These are phyloP conservation scores for Didymella arachidicola DNA, from an alignment of 2,329 filamentous ascomycete species.

Conservation along the genomic window DNA sequence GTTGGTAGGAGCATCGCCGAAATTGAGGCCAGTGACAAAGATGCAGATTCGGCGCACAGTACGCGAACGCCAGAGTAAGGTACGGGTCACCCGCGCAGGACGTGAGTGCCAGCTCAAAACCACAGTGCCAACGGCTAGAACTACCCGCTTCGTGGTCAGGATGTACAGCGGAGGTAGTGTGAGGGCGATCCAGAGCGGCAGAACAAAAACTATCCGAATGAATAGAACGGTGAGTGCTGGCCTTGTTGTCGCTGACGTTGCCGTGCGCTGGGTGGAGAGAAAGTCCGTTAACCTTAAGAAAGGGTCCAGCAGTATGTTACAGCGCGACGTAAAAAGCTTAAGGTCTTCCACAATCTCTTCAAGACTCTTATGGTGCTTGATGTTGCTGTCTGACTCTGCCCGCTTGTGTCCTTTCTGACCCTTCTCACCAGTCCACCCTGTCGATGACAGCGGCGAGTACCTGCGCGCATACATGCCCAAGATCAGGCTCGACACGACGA, in stretches of 20 bases:
- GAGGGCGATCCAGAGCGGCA: conserved; percentile 84
- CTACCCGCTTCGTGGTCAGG: conserved; percentile 83
- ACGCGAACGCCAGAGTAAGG: conserved; percentile 88
- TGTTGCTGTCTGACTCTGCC: conserved; percentile 65
- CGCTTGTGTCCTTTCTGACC: conserved; percentile 62
- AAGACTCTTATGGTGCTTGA: conserved; percentile 87
- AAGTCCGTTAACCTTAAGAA: conserved; percentile 91
- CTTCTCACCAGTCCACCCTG: conserved; percentile 74
- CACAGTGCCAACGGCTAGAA: conserved; percentile 86
- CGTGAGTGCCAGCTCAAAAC: conserved; percentile 91
- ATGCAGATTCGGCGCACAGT: conserved; percentile 73
- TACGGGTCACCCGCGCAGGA: conserved; percentile 82
- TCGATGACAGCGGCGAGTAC: conserved; percentile 89
- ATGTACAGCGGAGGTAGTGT: conserved; percentile 84
- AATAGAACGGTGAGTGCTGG: conserved; percentile 90
- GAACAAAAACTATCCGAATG: conserved; percentile 84
- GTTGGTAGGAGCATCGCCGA: conserved; percentile 58
- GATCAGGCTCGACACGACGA: conserved; percentile 81
- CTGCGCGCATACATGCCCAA: conserved; percentile 90
- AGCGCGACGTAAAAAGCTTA: conserved; percentile 87
- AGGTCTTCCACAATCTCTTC: conserved; percentile 97
- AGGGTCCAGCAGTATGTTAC: conserved; percentile 90
- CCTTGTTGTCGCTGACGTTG: conserved; percentile 87
- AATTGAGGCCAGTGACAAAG: conserved; percentile 81
- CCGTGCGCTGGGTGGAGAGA: conserved; percentile 86